Evolutionary conservation across 352 stramenopile species (phyloP), one percentile per base, ranked within the genome.

Genomic region (Phytopythium kandeliae): DNA sequence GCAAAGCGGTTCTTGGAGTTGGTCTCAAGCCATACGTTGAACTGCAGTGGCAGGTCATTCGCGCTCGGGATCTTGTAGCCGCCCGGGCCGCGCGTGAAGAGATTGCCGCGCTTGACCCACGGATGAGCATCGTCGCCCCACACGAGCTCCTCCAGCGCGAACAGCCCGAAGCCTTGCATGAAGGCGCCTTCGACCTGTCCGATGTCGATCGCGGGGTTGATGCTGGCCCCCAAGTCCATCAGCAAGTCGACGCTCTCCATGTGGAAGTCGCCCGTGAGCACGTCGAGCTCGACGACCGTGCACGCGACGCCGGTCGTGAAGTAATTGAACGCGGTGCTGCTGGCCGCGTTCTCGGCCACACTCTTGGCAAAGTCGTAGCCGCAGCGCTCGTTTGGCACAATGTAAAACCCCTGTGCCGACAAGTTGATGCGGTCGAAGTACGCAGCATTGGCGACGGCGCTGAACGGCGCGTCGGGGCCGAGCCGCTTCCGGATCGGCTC

Each of bases 101-200:
- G 52, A 44, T 83, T 90, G 33, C 85, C 92, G 47, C 78, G 74
- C 49, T 94, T 92, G 48, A 98, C 85, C 93, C 94, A 99, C 11
- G 80, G 86, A 51, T 98, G 94, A 50, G 92, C 80, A 44, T 96
- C 74, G 58, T 98, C 93, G 17, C 89, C 92, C 81, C 93, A 98
- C 24, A 98, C 84, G 28, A 98, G 62, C 65, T 98, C 92, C 56
- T 99, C 96, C 36, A 97, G 87, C 4, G 91, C 96, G 38, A 92
- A 92, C 62, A 97, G 90, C 9, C 96, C 96, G 71, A 98, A 97
- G 44, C 92, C 95, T 59, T 98, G 95, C 51, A 98, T 88, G 65
- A 98, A 99, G 1, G 93, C 96, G 28, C 96, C 96, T 74, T 99
- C 96, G 34, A 99, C 98, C 70, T 99, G 96, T 16, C 96, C 95